Evolutionary conservation across 179 eudicot species (phyloP).

Genomic region (Gypsophila paniculata): DNA sequence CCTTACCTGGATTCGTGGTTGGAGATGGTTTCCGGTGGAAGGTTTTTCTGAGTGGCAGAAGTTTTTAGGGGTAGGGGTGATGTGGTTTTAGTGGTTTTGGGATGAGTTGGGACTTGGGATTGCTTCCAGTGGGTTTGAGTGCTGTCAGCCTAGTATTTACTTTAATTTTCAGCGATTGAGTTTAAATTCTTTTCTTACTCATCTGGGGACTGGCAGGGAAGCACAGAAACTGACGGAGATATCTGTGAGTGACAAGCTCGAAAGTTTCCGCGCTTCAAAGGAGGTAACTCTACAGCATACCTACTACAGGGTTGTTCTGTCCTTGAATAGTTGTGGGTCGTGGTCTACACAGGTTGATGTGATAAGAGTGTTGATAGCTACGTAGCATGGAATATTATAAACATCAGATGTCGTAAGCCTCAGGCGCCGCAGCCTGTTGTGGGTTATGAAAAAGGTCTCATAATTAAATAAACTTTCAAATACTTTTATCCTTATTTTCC

Average conservation of each 20-base stretch:
- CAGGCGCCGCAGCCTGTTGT: background rate
- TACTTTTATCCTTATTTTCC: background rate
- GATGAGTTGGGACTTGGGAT: too few relatives aligned
- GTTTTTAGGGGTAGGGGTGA: too few relatives aligned
- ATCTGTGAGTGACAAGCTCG: constrained; percentile 90
- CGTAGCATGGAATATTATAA: background rate
- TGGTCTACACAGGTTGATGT: background rate
- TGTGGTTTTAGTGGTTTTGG: too few relatives aligned
- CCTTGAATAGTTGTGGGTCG: background rate
- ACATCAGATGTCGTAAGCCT: background rate
- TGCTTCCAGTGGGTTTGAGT: too few relatives aligned
- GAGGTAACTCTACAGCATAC: constrained; percentile 46
- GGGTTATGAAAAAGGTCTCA: too few relatives aligned
- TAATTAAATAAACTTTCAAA: background rate
- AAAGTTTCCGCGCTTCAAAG: constrained; percentile 88
- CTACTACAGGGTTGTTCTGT: background rate
- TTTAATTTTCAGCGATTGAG: background rate
- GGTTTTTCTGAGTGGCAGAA: too few relatives aligned
- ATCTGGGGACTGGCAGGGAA: constrained; percentile 45
- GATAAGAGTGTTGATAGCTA: background rate
- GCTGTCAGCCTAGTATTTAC: background rate
- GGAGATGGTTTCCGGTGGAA: too few relatives aligned
- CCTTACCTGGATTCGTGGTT: too few relatives aligned
- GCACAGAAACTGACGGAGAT: constrained; percentile 70
- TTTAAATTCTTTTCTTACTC: background rate